phyloP scores from a whole-genome alignment of 75 land plant species.

The Pinus albicaulis region DNA sequence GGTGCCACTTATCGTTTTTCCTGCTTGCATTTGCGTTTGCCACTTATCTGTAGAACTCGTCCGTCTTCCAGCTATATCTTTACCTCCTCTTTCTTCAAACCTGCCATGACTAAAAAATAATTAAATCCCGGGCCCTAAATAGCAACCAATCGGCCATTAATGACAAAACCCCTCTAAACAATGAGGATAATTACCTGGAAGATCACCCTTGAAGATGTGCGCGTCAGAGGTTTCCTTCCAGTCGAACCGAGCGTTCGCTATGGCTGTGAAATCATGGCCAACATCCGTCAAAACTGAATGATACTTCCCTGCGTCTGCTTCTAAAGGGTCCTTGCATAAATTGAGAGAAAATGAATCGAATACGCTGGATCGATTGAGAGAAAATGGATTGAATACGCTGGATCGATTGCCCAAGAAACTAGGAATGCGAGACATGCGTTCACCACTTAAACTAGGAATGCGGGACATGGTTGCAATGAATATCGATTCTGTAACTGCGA shows the following conservation, averaged over 20 bases:
- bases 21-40: too few species aligned
- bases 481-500: too few species aligned
- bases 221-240: conserved; percentile 13
- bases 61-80: conserved; percentile 28
- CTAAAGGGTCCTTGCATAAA: conserved; percentile 7
- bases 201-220: conserved; percentile 21
- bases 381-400: conserved; percentile 16
- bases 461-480: conserved; percentile 6
- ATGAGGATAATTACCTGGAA: not conserved
- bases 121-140: conserved; percentile 14
- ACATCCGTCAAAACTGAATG: too few species aligned
- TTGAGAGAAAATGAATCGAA: not conserved
- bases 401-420: conserved; percentile 2
- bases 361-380: too few species aligned
- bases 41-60: conserved; percentile 22
- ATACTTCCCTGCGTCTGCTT: too few species aligned
- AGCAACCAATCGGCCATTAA: conserved; percentile 20
- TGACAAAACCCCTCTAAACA: too few species aligned
- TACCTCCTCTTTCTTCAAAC: not conserved
- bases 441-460: conserved; percentile 9
- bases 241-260: conserved; percentile 15
- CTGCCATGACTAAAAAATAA: conserved; percentile 17
- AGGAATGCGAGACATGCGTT: too few species aligned
- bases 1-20: conserved; percentile 28
- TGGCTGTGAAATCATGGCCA: conserved; percentile 7